phyloP scores from a whole-genome alignment of 441 rosid genomes.

The Pelargonium cotyledonis region DNA sequence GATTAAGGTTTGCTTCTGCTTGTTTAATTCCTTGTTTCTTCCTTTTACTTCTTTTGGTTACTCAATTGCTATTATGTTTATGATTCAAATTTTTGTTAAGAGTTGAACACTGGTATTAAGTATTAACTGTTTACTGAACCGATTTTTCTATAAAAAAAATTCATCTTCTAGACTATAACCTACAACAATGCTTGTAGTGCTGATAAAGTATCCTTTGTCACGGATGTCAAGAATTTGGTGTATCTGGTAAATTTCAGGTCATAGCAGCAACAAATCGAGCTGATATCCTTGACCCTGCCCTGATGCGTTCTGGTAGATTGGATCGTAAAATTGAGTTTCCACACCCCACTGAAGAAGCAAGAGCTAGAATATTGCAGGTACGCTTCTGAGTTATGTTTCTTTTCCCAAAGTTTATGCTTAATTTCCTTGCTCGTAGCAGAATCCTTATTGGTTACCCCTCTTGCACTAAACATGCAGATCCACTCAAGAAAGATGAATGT shows the following conservation, averaged over 20 bases:
- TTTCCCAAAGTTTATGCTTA: no score
- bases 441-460: no score
- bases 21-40: background rate
- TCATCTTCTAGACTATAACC: no score
- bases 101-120: background rate
- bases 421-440: no score
- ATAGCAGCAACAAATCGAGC: no score
- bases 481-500: slow-evolving; percentile 99
- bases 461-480: slow-evolving; percentile 41
- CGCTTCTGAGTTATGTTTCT: no score
- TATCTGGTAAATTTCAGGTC: no score
- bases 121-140: no score
- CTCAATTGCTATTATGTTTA: background rate
- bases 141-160: no score
- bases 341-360: slow-evolving; percentile 97
- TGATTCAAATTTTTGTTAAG: background rate
- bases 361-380: slow-evolving; percentile 93
- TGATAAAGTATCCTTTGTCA: background rate
- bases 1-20: slow-evolving; percentile 56
- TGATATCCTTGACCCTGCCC: no score
- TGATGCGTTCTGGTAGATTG: slow-evolving; percentile 90
- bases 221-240: background rate
- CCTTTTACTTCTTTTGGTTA: background rate
- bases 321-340: slow-evolving; percentile 98
- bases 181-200: no score